Evolutionary conservation across 768 basidiomycete species (phyloP).

Genomic region (Stropharia rugosoannulata): DNA sequence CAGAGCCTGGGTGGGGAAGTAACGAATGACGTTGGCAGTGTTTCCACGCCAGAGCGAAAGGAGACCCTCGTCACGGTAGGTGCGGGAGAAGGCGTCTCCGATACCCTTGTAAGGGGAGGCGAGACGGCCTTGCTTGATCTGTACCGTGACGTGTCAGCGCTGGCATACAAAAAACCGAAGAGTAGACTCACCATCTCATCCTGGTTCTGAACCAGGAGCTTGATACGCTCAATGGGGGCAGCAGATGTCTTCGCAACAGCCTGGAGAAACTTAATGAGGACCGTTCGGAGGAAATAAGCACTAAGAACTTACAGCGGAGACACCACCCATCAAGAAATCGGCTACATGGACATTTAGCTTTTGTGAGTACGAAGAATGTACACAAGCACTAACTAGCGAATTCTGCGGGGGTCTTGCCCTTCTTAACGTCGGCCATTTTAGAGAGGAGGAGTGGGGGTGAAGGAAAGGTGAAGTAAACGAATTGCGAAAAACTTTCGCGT

Average conservation of each 20-base stretch:
- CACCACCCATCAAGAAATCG: constrained; percentile 97
- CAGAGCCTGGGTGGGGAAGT: constrained; percentile 99
- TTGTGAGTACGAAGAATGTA: constrained; percentile 13
- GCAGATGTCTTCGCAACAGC: constrained; percentile 99
- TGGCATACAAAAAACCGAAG: constrained; percentile 2
- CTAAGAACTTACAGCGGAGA: constrained; percentile 69
- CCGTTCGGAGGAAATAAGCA: not conserved
- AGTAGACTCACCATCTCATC: constrained; percentile 90
- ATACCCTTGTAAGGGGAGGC: constrained; percentile 96
- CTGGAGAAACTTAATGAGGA: constrained; percentile 39
- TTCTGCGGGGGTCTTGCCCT: constrained; percentile 87
- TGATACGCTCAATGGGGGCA: constrained; percentile 99
- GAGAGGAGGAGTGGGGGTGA: constrained; percentile 55
- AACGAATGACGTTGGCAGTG: constrained; percentile 99
- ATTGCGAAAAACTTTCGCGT: constrained; percentile 45
- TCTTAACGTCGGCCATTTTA: constrained; percentile 82
- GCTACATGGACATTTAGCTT: constrained; percentile 39
- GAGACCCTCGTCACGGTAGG: constrained; percentile 93
- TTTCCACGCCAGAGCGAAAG: constrained; percentile 98
- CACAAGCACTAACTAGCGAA: constrained; percentile 65
- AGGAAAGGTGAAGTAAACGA: constrained; percentile 36
- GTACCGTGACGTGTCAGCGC: constrained; percentile 34
- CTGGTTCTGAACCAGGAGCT: constrained; percentile 98
- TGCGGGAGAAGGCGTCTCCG: constrained; percentile 86
- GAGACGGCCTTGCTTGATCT: constrained; percentile 99